Conservation (phyloP, 2,329 filamentous ascomycete genomes). For the Drechslera avenae region DNA sequence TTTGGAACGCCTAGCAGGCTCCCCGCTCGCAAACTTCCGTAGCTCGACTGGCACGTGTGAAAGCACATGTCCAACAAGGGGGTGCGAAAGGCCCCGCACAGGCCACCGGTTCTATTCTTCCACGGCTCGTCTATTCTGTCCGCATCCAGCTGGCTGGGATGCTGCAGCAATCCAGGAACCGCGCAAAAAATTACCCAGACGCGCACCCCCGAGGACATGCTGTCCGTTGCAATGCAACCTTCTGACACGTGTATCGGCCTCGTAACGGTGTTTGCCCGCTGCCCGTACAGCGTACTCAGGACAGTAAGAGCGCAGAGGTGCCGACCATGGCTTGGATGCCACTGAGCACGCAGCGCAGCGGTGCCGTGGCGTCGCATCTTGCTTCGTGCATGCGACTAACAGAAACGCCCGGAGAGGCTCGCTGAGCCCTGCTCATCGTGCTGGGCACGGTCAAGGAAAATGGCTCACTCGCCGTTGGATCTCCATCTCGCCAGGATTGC, state of each 20-base stretch:
- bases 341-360: too few relatives aligned
- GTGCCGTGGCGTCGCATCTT: background rate
- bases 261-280: too few relatives aligned
- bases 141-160: conserved; percentile 6
- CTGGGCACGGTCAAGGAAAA: too few relatives aligned
- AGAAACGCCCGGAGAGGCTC: background rate
- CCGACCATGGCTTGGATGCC: background rate
- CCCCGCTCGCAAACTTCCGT: background rate
- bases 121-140: conserved; percentile 2
- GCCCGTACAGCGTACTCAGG: too few relatives aligned
- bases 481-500: too few relatives aligned
- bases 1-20: background rate
- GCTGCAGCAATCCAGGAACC: background rate
- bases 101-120: conserved; percentile 7
- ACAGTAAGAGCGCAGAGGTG: too few relatives aligned
- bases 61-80: background rate
- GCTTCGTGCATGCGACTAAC: background rate
- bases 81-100: conserved; percentile 1
- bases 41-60: background rate
- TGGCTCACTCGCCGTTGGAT: too few relatives aligned
- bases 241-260: background rate
- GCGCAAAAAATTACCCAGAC: background rate
- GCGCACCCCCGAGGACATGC: background rate
- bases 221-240: background rate
- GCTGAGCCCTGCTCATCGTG: too few relatives aligned